These are phyloP conservation scores for Yarrowia keelungensis DNA, from an alignment of 805 yeast genomes.

Conservation along the genomic window DNA sequence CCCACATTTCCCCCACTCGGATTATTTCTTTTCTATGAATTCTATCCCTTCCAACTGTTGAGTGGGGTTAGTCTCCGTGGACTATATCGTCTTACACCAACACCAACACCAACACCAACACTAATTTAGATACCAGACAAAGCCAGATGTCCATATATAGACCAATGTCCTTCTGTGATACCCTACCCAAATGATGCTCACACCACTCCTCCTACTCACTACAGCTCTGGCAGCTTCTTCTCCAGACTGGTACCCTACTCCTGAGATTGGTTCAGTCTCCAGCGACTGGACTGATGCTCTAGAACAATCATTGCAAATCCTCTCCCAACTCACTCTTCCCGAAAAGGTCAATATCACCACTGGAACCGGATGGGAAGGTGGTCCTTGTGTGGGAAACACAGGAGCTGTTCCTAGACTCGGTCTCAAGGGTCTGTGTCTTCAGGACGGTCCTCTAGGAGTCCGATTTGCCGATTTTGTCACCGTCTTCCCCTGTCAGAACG, in stretches of 20 bases:
- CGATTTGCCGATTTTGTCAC: conserved; percentile 62
- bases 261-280: conserved; percentile 41
- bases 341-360: conserved; percentile 69
- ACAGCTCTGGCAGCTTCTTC: background rate
- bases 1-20: too few relatives aligned
- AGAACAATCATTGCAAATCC: conserved; percentile 61
- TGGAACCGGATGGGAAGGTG: conserved; percentile 69
- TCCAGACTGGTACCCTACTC: conserved; percentile 43
- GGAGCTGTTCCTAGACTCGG: conserved; percentile 63
- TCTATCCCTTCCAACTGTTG: too few relatives aligned
- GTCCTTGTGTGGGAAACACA: conserved; percentile 61
- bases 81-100: too few relatives aligned
- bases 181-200: background rate
- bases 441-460: conserved; percentile 69
- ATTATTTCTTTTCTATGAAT: too few relatives aligned
- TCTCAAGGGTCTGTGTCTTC: conserved; percentile 62
- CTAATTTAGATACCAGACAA: too few relatives aligned
- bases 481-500: conserved; percentile 64
- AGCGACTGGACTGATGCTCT: conserved; percentile 63
- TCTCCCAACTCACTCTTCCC: conserved; percentile 62
- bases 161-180: too few relatives aligned
- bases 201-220: background rate
- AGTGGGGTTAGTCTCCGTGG: too few relatives aligned
- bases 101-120: too few relatives aligned
- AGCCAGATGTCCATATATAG: too few relatives aligned